These are phyloP conservation scores for Microsporum canis DNA, from an alignment of 2,329 filamentous ascomycete species.

Conservation along the genomic window DNA sequence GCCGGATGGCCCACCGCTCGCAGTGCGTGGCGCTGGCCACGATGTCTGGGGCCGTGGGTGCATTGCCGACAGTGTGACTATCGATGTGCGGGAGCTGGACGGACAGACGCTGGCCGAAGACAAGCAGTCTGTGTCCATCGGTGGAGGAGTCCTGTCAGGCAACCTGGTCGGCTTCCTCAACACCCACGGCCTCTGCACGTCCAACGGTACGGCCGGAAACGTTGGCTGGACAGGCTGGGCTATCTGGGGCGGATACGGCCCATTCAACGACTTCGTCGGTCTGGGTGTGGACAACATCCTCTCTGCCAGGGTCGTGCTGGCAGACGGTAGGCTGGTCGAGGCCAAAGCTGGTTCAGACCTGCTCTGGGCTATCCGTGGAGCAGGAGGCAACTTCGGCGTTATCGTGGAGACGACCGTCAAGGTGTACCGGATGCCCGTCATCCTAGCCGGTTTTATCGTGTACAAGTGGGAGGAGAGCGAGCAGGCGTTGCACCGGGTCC, in stretches of 20 bases:
- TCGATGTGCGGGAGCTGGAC: background rate
- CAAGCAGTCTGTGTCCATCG: background rate
- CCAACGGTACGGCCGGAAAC: background rate
- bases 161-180: background rate
- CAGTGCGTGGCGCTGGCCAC: background rate
- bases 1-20: background rate
- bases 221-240: background rate
- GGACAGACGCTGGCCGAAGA: background rate
- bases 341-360: background rate
- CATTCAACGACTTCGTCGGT: background rate
- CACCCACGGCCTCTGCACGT: background rate
- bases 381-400: background rate
- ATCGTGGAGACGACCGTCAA: background rate
- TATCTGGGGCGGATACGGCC: background rate
- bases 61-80: background rate
- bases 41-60: background rate
- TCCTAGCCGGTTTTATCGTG: background rate
- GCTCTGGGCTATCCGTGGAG: background rate
- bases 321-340: background rate
- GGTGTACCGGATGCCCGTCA: background rate
- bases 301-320: background rate
- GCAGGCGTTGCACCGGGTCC: background rate
- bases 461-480: background rate
- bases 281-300: conserved; percentile 3
- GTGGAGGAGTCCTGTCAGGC: background rate